Evolutionary conservation across 305 asterid species (phyloP).

Genomic region (Fraxinus xanthoxyloides): DNA sequence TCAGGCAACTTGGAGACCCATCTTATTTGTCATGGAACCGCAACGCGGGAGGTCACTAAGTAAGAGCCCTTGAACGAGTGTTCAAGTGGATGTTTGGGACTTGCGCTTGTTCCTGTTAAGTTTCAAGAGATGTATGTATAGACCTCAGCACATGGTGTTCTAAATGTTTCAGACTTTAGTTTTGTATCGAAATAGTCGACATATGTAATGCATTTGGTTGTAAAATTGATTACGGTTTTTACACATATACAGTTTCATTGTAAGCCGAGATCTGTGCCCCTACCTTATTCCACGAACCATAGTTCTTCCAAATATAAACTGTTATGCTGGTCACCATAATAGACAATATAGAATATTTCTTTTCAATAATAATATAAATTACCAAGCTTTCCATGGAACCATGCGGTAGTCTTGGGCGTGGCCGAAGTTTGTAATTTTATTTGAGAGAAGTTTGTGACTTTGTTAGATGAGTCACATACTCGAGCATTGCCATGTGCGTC

Average conservation of each 20-base stretch:
- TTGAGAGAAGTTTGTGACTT: background rate
- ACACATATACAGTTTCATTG: background rate
- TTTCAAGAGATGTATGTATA: background rate
- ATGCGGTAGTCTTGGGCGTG: background rate
- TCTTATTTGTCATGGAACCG: constrained; percentile 21
- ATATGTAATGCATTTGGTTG: background rate
- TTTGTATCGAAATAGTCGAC: background rate
- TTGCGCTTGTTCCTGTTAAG: background rate
- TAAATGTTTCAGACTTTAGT: background rate
- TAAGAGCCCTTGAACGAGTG: background rate
- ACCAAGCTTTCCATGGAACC: background rate
- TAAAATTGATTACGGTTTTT: background rate
- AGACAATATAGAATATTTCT: background rate
- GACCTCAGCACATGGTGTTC: background rate
- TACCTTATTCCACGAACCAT: background rate
- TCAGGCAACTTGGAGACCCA: constrained; percentile 16
- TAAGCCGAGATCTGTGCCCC: background rate
- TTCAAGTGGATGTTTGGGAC: background rate
- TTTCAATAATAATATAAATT: no score
- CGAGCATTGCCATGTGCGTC: background rate
- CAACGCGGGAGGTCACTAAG: constrained; percentile 11
- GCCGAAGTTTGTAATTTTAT: background rate
- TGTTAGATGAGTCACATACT: background rate
- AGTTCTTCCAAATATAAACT: background rate
- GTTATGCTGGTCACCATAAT: background rate